Conservation (phyloP, 208 protist species). For the Trichomonas gallinae region DNA sequence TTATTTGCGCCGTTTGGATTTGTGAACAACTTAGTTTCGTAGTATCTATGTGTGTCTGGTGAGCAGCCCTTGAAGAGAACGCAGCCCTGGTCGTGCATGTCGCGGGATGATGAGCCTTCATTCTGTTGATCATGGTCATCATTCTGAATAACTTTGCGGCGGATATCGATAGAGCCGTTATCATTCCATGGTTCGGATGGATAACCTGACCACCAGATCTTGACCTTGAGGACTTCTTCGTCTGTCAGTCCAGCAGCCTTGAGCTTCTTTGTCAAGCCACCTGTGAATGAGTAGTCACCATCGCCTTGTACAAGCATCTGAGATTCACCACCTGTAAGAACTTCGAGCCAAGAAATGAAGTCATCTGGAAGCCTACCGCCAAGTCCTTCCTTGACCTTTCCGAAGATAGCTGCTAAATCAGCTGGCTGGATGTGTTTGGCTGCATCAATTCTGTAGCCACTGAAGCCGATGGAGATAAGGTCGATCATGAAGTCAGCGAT, state of each 20-base stretch:
- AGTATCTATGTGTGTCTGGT: conserved; percentile 36
- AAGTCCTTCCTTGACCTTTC: conserved; percentile 42
- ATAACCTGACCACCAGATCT: conserved; percentile 52
- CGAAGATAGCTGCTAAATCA: conserved; percentile 47
- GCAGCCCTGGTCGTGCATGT: conserved; percentile 48
- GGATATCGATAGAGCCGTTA: neutral
- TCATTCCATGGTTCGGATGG: conserved; percentile 35
- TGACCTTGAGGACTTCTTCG: conserved; percentile 48
- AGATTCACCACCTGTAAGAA: conserved; percentile 48
- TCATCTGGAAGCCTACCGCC: conserved; percentile 47
- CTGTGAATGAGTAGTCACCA: conserved; percentile 43
- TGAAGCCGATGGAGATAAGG: conserved; percentile 38
- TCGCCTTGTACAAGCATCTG: conserved; percentile 39
- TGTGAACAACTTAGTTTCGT: conserved; percentile 47
- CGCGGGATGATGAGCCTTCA: conserved; percentile 45
- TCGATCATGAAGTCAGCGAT: conserved; percentile 35
- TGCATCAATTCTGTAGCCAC: no score
- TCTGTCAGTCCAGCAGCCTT: conserved; percentile 32
- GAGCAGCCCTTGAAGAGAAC: conserved; percentile 43
- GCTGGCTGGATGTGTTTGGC: conserved; percentile 48
- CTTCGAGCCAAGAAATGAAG: conserved; percentile 49
- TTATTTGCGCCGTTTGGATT: conserved; percentile 45
- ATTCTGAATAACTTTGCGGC: conserved; percentile 48
- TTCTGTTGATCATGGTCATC: no score
- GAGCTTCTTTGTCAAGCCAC: conserved; percentile 30